Base-by-base conservation (phyloP, 805 yeast species). In the Candida ulmi region DNA sequence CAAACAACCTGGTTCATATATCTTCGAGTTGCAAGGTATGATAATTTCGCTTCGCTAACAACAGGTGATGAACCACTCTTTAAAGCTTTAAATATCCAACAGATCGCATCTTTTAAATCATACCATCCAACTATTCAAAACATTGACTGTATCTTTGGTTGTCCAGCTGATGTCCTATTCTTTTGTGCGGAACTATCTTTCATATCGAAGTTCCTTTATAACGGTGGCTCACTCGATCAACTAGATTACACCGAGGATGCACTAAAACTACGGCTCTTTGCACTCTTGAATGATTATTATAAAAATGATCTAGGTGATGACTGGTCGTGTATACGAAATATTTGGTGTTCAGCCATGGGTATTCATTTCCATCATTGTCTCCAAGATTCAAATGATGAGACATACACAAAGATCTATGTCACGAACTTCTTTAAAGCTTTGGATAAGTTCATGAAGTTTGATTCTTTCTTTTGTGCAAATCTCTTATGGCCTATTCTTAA, bases 1-100 rank as follows among this genome's bases (percentile, higher is more conserved):
- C 42, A 44, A 23, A 16, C 36, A 3, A 31, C 41, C 7, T 38
- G 42, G 45, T 44, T 44, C 25, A 36, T 44, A 8, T 44, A 44
- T 29, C n/a, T 41, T 5, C 30, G 47, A 16, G 34, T 44, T 5
- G 47, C 47, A 29, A 36, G 45, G 33, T 44, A 44, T 35, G 47
- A 44, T 28, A 41, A 34, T 23, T 44, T 44, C 41, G 47, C 47
- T 8, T 28, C 36, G 16, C 25, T 44, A 11, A 41, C 47, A 3
- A 41, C 45, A 3, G 47, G 47, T 16, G 42, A 41, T 5, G 33
- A 30, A 21, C 47, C 47, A 5, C 30, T 44, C 17, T 44, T 44
- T 18, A 41, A 41, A 29, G 29, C 33, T 2, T 21, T 38, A 16
- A 19, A 35, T 17, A 21, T 33, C 8, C 12, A 37, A 13, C 11